Percentiles rank a stretch among this genome's conserved stretches.
phyloP scores from a whole-genome alignment of 257 asterid genomes.

The Capsicum baccatum region DNA sequence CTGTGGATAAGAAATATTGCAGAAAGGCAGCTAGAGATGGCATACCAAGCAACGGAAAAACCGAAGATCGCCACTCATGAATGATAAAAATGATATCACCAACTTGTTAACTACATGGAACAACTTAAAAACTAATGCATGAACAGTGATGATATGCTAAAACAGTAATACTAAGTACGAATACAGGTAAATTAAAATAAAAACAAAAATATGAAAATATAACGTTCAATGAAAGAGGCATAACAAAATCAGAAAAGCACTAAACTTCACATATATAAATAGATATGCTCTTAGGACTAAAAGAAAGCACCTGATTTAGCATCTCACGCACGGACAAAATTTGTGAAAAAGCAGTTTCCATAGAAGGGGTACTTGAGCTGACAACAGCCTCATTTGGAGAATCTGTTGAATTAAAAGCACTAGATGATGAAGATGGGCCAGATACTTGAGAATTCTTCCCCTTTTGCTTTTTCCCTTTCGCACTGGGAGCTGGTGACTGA shows the following conservation, averaged over 20 bases:
- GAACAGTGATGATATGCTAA: not conserved
- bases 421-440: slow-evolving; percentile 51
- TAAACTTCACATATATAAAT: not conserved
- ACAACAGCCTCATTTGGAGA: slow-evolving; percentile 62
- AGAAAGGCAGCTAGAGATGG: not conserved
- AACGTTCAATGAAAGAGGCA: not conserved
- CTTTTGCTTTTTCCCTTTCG: slow-evolving; percentile 78
- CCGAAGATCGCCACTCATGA: not conserved
- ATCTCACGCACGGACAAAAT: slow-evolving; percentile 74
- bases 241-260: not conserved
- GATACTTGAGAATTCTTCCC: slow-evolving; percentile 75
- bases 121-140: slow-evolving; percentile 3
- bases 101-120: not conserved
- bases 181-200: not conserved
- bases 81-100: slow-evolving; percentile 5
- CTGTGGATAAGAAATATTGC: not conserved
- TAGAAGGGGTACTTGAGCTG: slow-evolving; percentile 50
- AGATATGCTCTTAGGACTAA: not conserved
- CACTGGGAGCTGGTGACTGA: slow-evolving; percentile 49
- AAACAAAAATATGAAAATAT: not conserved
- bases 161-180: not conserved
- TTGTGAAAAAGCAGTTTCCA: slow-evolving; percentile 59
- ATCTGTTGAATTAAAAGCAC: slow-evolving; percentile 61
- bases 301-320: slow-evolving; percentile 72
- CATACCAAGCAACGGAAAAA: not conserved